Evolutionary conservation across 108 stramenopile genomes (phyloP).

Genomic region (Pseudonitzschia pungens): DNA sequence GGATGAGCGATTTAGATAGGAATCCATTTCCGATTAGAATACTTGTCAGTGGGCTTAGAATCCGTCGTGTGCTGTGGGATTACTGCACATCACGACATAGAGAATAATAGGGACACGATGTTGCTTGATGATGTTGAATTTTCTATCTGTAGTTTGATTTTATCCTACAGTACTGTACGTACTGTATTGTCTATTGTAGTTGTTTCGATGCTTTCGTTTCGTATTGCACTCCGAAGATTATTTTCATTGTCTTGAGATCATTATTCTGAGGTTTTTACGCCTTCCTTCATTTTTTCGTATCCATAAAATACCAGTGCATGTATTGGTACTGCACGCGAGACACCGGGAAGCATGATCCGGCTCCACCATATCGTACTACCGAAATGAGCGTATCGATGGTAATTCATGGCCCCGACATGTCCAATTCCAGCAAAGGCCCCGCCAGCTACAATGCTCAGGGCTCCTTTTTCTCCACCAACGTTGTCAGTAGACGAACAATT

Average conservation of each 20-base stretch:
- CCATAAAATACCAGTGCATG: slow-evolving; percentile 38
- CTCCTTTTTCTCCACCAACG: background rate
- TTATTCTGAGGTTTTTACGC: background rate
- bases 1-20: too few species aligned
- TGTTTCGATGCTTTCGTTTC: background rate
- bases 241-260: background rate
- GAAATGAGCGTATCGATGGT: slow-evolving; percentile 7
- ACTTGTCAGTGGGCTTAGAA: too few species aligned
- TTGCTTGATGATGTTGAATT: too few species aligned
- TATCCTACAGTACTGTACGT: too few species aligned
- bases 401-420: slow-evolving; percentile 6
- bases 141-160: too few species aligned
- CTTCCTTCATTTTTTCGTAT: slow-evolving; percentile 27
- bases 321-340: slow-evolving; percentile 37
- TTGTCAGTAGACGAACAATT: background rate
- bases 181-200: background rate
- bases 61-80: too few species aligned
- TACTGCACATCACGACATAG: too few species aligned
- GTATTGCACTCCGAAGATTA: background rate
- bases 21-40: too few species aligned
- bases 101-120: too few species aligned
- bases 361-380: background rate
- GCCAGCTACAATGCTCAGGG: slow-evolving; percentile 14
- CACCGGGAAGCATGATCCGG: background rate
- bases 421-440: slow-evolving; percentile 39